phyloP scores from a whole-genome alignment of 208 protist genomes.

The Leishmania major region DNA sequence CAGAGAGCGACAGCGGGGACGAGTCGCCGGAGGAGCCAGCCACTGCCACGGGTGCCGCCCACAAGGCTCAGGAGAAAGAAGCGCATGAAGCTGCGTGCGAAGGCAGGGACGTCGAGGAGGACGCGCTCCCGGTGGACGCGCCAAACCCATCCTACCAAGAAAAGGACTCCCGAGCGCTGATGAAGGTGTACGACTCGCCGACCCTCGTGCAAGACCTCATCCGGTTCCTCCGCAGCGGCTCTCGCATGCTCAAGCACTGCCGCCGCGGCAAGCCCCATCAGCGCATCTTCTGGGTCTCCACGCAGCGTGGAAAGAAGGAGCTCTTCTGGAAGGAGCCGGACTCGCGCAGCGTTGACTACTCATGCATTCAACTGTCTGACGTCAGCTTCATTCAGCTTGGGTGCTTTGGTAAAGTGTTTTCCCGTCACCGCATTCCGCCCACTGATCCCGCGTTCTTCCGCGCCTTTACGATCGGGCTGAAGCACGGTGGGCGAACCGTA shows the following conservation, averaged over 20 bases:
- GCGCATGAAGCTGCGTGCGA: background rate
- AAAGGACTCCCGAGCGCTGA: conserved; percentile 68
- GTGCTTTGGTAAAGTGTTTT: conserved; percentile 93
- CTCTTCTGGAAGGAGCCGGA: conserved; percentile 84
- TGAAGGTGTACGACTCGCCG: conserved; percentile 88
- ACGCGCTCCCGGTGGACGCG: conserved; percentile 13
- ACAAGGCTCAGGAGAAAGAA: background rate
- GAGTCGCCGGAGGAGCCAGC: background rate
- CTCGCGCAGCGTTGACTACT: conserved; percentile 40
- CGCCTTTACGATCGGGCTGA: conserved; percentile 88
- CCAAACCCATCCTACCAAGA: conserved; percentile 34
- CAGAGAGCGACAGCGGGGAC: background rate
- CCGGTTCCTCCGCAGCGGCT: conserved; percentile 80
- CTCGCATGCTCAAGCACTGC: conserved; percentile 92
- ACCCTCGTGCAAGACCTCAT: conserved; percentile 85
- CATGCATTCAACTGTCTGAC: conserved; percentile 66
- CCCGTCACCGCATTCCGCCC: conserved; percentile 63
- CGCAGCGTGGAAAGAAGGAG: conserved; percentile 43
- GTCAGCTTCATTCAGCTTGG: conserved; percentile 90
- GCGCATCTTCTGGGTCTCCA: conserved; percentile 88
- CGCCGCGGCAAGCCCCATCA: conserved; percentile 87
- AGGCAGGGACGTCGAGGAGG: background rate
- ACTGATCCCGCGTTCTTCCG: conserved; percentile 81
- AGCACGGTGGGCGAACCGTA: conserved; percentile 83
- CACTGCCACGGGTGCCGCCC: background rate